A percentile compares a stretch with the other conserved stretches of the same genome.
phyloP scores from a whole-genome alignment of 441 rosid genomes.

The Croton setiger region DNA sequence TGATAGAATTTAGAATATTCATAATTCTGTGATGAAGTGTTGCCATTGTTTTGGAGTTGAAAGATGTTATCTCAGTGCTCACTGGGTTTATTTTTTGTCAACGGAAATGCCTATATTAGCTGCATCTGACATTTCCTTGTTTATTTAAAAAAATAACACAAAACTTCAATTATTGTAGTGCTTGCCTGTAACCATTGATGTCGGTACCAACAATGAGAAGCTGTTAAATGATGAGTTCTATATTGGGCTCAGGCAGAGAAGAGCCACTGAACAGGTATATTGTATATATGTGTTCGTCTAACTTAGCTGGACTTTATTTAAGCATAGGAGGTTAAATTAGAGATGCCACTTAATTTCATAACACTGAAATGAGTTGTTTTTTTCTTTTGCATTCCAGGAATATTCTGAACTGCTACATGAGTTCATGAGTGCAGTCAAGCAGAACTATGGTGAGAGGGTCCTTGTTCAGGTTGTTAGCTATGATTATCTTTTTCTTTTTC shows the following conservation, averaged over 20 bases:
- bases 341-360: conserved; percentile 4
- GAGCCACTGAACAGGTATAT: conserved; percentile 83
- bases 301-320: neutral
- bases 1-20: neutral
- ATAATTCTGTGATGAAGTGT: neutral
- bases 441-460: conserved; percentile 82
- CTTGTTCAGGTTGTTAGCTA: conserved; percentile 57
- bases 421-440: conserved; percentile 86
- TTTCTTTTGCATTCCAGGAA: conserved; percentile 36
- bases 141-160: neutral
- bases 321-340: neutral
- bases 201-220: conserved; percentile 84
- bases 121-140: neutral
- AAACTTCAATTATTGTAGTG: conserved; percentile 46
- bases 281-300: neutral
- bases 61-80: neutral
- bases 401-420: conserved; percentile 69
- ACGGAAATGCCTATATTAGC: neutral
- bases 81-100: neutral
- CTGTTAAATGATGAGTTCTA: conserved; percentile 82
- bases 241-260: conserved; percentile 70
- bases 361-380: conserved; percentile 17
- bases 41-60: neutral
- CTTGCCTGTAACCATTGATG: conserved; percentile 87
- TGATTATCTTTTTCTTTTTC: neutral